phyloP scores from a whole-genome alignment of 345 rosid species.

The Brassica napus region Da-Ae NC_063448.1:29708001-29708500 shows the following conservation, averaged over 20 bases:
- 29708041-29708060: slow-evolving; percentile 85
- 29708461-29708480: neutral
- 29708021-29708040: slow-evolving; percentile 89
- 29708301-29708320: neutral
- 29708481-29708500: neutral
- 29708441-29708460: neutral
- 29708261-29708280: slow-evolving; percentile 47
- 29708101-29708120: slow-evolving; percentile 74
- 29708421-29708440: neutral
- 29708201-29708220: slow-evolving; percentile 90
- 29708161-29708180: slow-evolving; percentile 96
- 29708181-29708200: slow-evolving; percentile 88
- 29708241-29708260: slow-evolving; percentile 47
- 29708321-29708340: neutral
- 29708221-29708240: slow-evolving; percentile 54
- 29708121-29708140: slow-evolving; percentile 94
- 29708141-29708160: slow-evolving; percentile 86
- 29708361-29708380: neutral
- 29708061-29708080: slow-evolving; percentile 87
- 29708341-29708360: neutral
- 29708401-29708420: neutral
- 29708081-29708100: slow-evolving; percentile 75
- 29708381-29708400: neutral
- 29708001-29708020: slow-evolving; percentile 87
- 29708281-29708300: neutral